Conservation (phyloP, 225 moss, liverwort and hornwort species). For the Bryoerythrophyllum caledonicum region DNA sequence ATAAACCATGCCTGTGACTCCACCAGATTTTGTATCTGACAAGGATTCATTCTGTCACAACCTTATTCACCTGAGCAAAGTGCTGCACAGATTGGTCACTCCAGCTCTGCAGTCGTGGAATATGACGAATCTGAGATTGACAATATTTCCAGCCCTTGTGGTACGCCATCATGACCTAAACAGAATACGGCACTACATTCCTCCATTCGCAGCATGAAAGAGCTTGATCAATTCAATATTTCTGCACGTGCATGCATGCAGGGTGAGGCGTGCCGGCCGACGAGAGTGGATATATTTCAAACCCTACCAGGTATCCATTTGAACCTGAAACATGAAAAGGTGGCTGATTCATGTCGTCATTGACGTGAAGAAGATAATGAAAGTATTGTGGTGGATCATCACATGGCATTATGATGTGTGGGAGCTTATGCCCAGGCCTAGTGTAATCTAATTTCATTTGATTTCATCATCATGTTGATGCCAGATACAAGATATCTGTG, state of each 20-base stretch:
- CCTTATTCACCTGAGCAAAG: background rate
- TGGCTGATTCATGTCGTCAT: too few species aligned
- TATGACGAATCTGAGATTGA: constrained; percentile 79
- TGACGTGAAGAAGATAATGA: too few species aligned
- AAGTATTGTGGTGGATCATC: too few species aligned
- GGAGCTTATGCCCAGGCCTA: constrained; percentile 91
- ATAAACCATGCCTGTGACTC: too few species aligned
- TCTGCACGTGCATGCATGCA: background rate
- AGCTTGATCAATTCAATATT: too few species aligned
- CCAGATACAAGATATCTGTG: constrained; percentile 15
- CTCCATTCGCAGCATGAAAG: too few species aligned
- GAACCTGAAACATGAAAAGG: background rate
- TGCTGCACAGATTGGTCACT: constrained; percentile 59
- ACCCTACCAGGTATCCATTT: constrained; percentile 44
- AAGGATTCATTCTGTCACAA: background rate
- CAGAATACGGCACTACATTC: too few species aligned
- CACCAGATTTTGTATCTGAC: too few species aligned
- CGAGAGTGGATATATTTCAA: constrained; percentile 66
- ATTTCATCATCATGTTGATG: background rate
- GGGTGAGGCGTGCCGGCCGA: constrained; percentile 60
- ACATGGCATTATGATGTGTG: constrained; percentile 74
- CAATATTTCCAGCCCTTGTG: constrained; percentile 84
- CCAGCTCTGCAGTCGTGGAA: constrained; percentile 78
- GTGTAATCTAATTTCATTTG: too few species aligned
- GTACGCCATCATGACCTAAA: too few species aligned